Conservation (phyloP, 495 filamentous ascomycete species). For the Penicillium roqueforti region DNA sequence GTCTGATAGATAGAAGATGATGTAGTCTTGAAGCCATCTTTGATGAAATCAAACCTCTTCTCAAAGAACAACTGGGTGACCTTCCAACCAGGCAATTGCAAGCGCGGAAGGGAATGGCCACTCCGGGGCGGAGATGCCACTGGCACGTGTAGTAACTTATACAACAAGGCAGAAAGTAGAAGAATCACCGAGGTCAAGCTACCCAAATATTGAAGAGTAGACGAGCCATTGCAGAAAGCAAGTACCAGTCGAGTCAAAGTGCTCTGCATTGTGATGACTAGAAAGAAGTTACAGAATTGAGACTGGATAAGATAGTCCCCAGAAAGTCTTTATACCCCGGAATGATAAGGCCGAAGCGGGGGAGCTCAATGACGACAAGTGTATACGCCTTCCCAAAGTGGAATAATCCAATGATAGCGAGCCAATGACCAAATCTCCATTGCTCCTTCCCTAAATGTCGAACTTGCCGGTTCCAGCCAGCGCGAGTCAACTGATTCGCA, state of each 20-base stretch:
- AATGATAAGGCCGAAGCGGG: not conserved
- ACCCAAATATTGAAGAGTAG: not conserved
- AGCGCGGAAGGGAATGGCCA: not conserved
- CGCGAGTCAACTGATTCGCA: not conserved
- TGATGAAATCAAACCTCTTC: constrained; percentile 3
- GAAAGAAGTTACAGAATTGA: not conserved
- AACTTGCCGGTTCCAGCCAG: not conserved
- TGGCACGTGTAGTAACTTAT: not conserved
- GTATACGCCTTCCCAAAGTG: not conserved
- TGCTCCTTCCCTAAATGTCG: not conserved
- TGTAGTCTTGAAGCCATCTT: not conserved
- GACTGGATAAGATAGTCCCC: not conserved
- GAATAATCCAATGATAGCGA: not conserved
- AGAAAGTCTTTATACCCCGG: not conserved
- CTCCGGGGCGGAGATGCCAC: not conserved
- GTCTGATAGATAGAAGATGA: constrained; percentile 3
- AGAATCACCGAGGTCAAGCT: not conserved
- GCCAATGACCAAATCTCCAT: not conserved
- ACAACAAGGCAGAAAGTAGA: not conserved
- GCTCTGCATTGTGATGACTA: not conserved
- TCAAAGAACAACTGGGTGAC: not conserved
- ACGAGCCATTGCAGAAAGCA: not conserved
- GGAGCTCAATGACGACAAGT: not conserved
- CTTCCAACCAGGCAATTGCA: not conserved
- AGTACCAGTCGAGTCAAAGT: not conserved